Percentiles rank a stretch among this genome's conserved stretches.
These are phyloP conservation scores for Botrytis tulipae DNA, from an alignment of 2,329 filamentous ascomycete genomes.

Conservation along the genomic window DNA sequence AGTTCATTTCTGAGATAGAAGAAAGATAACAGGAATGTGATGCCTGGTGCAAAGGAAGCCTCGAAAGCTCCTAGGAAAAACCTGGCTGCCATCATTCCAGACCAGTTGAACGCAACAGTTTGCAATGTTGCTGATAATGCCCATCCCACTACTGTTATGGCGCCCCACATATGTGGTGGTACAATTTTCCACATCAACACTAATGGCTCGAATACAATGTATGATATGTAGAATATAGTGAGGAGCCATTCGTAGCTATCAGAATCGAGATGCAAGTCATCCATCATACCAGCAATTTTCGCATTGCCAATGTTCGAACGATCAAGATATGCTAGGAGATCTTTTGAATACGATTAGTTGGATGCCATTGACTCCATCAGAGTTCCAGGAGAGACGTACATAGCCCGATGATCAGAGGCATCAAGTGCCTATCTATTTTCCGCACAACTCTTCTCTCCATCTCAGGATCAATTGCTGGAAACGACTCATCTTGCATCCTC, in stretches of 20 bases:
- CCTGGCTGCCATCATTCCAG: constrained; percentile 39
- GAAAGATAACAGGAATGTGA: constrained; percentile 47
- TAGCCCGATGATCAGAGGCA: constrained; percentile 38
- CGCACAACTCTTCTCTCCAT: constrained; percentile 51
- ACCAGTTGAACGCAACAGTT: constrained; percentile 40
- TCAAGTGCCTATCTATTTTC: constrained; percentile 59
- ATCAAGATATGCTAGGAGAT: constrained; percentile 49
- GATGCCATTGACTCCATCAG: background rate
- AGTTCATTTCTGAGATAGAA: constrained; percentile 57
- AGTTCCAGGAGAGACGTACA: constrained; percentile 19
- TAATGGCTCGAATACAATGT: constrained; percentile 43
- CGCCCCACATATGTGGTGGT: constrained; percentile 42
- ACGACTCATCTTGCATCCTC: background rate
- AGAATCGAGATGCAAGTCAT: constrained; percentile 50
- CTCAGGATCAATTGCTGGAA: constrained; percentile 14
- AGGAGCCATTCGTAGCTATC: constrained; percentile 43
- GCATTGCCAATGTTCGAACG: constrained; percentile 55
- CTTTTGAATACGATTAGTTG: constrained; percentile 32
- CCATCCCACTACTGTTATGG: constrained; percentile 41
- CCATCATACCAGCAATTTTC: constrained; percentile 51
- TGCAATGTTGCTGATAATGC: constrained; percentile 44
- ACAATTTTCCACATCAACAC: constrained; percentile 42
- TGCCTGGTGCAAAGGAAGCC: constrained; percentile 39
- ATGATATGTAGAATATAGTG: constrained; percentile 43
- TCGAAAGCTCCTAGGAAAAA: constrained; percentile 44